phyloP scores from a whole-genome alignment of 768 basidiomycete genomes.

The Pleurotus pulmonarius region DNA sequence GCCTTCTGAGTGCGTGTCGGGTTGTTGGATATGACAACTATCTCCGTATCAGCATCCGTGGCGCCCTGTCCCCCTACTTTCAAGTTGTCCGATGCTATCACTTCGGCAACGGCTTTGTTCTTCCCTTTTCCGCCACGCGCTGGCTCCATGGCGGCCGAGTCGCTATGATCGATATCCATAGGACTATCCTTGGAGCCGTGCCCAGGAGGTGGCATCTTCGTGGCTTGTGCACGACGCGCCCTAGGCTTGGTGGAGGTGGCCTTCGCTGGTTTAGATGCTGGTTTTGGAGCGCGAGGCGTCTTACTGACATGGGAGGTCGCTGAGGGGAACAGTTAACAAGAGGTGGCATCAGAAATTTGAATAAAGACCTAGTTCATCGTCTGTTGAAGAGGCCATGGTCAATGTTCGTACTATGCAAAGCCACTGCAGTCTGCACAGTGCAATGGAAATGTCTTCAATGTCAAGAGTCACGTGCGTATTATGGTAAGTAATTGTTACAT shows the following conservation, averaged over 20 bases:
- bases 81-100: no score
- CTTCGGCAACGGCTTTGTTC: no score
- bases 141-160: neutral
- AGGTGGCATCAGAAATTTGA: neutral
- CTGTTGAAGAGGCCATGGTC: neutral
- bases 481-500: neutral
- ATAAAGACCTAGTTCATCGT: conserved; percentile 3
- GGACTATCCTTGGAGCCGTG: conserved; percentile 1
- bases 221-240: neutral
- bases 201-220: neutral
- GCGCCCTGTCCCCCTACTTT: no score
- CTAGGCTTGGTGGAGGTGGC: neutral
- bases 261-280: neutral
- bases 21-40: no score
- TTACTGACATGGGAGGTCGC: conserved; percentile 5
- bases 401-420: neutral
- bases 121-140: no score
- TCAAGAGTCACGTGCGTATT: neutral
- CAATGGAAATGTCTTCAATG: neutral
- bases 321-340: neutral
- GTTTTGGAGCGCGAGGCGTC: conserved; percentile 4
- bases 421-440: no score
- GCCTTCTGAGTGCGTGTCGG: no score
- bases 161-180: neutral
- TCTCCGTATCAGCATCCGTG: no score